phyloP scores from a whole-genome alignment of 106 monocot species.

The Agapanthus africanus region DNA sequence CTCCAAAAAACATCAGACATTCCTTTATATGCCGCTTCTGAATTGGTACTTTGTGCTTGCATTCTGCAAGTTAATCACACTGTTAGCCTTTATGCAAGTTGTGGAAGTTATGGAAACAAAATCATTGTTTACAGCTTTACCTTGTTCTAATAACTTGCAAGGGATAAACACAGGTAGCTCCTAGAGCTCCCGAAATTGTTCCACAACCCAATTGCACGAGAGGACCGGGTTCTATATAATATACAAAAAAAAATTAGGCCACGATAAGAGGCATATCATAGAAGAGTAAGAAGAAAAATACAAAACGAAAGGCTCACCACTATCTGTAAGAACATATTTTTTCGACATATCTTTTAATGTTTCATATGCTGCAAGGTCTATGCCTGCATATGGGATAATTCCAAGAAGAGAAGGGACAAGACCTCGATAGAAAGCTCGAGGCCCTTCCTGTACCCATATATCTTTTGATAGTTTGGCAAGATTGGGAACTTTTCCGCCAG shows the following conservation, averaged over 20 bases:
- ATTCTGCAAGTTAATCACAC: constrained; percentile 44
- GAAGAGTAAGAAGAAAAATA: no score
- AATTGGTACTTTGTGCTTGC: constrained; percentile 64
- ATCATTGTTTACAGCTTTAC: no score
- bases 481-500: constrained; percentile 51
- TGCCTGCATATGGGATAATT: constrained; percentile 93
- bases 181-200: constrained; percentile 82
- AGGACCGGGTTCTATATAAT: constrained; percentile 62
- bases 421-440: constrained; percentile 86
- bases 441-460: constrained; percentile 84
- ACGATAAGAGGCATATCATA: no score
- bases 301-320: constrained; percentile 35
- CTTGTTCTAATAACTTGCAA: constrained; percentile 93
- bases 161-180: constrained; percentile 89
- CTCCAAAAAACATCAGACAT: constrained; percentile 86
- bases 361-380: constrained; percentile 91
- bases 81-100: neutral
- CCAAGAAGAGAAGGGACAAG: constrained; percentile 79
- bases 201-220: constrained; percentile 87
- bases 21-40: constrained; percentile 47
- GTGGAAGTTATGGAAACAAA: neutral
- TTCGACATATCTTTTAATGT: constrained; percentile 87
- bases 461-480: constrained; percentile 57
- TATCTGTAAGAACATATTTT: constrained; percentile 67
- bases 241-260: no score